Base-by-base conservation (phyloP, 306 rosid species). In the Benincasa hispida region DNA sequence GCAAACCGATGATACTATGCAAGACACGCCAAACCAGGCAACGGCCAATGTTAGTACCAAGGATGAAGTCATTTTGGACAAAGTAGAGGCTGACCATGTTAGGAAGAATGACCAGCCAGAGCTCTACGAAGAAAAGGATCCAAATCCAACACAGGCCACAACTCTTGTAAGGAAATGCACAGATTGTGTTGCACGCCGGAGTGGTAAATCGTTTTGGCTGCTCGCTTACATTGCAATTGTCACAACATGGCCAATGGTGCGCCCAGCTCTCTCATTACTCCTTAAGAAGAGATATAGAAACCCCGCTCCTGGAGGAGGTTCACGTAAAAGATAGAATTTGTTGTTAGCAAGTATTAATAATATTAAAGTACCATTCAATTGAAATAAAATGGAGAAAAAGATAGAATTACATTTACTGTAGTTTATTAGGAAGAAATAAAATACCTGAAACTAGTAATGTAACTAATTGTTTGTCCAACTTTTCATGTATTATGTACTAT, bases 211-310 rank as follows among this genome's bases (percentile, higher is more conserved):
- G 24, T 35, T 82, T 18, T 83, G 96, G 92, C 82, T 94, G 87
- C 92, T 94, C 65, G 86, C 86, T 79, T 92, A 92, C 82, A 84
- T 92, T 81, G 91, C 95, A 66, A 60, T 92, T 27, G 78, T 81
- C 68, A 85, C 97, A 39, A 87, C 92, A 76, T 94, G 97, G 97
- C 98, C 98, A 50, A 70, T 92, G 78, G 85, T 90, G 25, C 96
- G 97, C 83, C 93, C 96, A 57, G 92, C 88, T 41, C 80, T 94
- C 39, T 59, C 58, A 37, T 8, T 77, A 62, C 75, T 87, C 84
- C 84, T 86, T 70, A 84, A 80, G 77, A 94, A 87, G 87, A 94
- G 82, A 88, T 80, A 42, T 73, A 86, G 79, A 82, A 66, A 76
- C 82, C 51, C 77, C 72, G 65, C 75, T 10, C 87, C 88, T 6